Evolutionary conservation across 2,329 filamentous ascomycete genomes (phyloP), one percentile per base, ranked within the genome.

Genomic region (Cercospora sesami): DNA sequence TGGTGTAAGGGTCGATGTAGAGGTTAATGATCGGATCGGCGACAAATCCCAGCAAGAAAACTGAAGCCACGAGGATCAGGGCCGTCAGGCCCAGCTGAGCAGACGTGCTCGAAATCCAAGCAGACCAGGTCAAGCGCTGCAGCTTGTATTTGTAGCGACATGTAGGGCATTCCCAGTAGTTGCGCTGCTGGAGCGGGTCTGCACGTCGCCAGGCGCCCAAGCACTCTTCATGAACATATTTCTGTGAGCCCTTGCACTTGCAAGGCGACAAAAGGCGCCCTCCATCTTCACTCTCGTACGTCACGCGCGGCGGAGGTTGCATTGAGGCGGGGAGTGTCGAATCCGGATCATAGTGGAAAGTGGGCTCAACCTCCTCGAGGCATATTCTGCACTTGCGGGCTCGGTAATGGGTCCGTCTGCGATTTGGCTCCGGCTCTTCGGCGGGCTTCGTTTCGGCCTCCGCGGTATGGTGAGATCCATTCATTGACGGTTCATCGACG

Each of bases 191-290:
- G 48, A 85, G 75, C 0, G 91, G 90, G 76, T 93, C 88, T 53
- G 91, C 86, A 70, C 90, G 86, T 73, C 95, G 88, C 93, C 94
- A 98, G 10, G 87, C 85, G 75, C 91, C 88, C 60, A 99, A 84
- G 77, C 95, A 99, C 31, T 89, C 91, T 79, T 97, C 93, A 79
- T 99, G 95, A 26, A 98, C 93, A 80, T 96, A 97, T 81, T 92
- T 92, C 74, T 94, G 92, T 45, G 91, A 92, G 63, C 95, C 95
- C 81, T 92, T 96, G 85, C 95, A 99, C 81, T 90, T 89, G 84
- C 95, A 99, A 39, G 95, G 95, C 64, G 91, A 91, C 74, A 98
- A 86, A 30, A 99, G 83, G 61, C 93, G 89, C 45, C 92, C 92
- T 31, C 90, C 86, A 71, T 90, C 91, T 69, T 91, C 87, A 36